Percentiles rank a stretch among this genome's conserved stretches.
Conservation (phyloP, 495 filamentous ascomycete genomes). For the Apodospora peruviana region DNA sequence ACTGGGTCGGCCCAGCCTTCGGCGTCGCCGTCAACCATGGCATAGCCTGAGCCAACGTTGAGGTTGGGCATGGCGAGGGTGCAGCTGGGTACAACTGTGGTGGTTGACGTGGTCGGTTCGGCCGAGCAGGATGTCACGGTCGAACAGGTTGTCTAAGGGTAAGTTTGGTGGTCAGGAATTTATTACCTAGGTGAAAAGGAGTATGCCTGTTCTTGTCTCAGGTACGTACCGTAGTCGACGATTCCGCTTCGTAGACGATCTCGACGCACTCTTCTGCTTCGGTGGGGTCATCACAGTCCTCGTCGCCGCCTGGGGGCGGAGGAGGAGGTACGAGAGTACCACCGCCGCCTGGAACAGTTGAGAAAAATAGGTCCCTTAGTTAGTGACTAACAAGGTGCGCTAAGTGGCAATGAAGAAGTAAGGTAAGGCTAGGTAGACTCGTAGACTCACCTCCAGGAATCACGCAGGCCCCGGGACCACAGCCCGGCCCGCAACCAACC, state of each 20-base stretch:
- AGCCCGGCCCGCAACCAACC: background rate
- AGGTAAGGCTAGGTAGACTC: too few species aligned
- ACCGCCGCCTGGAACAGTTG: background rate
- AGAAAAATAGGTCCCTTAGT: too few species aligned
- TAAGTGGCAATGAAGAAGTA: background rate
- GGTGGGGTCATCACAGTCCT: background rate
- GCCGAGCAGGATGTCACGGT: background rate
- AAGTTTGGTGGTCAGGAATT: background rate
- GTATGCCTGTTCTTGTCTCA: too few species aligned
- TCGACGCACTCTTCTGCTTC: background rate
- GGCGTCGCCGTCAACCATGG: background rate
- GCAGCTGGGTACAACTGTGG: background rate
- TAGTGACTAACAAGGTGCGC: background rate
- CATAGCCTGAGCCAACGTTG: background rate
- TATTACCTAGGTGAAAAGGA: background rate
- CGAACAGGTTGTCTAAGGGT: background rate
- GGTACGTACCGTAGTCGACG: background rate
- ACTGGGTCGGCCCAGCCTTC: background rate
- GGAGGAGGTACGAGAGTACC: background rate
- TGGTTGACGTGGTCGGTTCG: background rate
- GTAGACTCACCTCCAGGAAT: background rate
- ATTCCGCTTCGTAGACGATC: background rate
- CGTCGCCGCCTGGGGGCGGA: background rate
- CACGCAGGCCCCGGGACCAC: background rate
- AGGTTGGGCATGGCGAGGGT: background rate